Evolutionary conservation across 768 basidiomycete species (phyloP).

Genomic region (Hirschioporus abietinus): DNA sequence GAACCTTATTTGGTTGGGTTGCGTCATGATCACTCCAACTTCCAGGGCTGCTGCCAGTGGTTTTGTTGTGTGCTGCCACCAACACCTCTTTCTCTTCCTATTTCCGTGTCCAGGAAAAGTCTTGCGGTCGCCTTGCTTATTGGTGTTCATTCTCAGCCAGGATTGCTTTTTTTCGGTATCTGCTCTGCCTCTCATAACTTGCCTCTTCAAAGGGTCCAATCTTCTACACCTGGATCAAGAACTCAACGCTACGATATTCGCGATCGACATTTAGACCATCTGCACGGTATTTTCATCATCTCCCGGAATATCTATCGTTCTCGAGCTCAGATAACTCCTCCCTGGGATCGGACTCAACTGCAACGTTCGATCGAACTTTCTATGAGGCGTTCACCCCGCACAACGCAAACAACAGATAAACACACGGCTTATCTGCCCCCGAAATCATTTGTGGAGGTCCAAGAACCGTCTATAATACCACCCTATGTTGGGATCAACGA

Average conservation of each 20-base stretch:
- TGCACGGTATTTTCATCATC: neutral
- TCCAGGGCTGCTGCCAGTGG: neutral
- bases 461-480: neutral
- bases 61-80: neutral
- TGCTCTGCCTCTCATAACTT: neutral
- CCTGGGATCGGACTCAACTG: neutral
- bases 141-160: neutral
- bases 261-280: neutral
- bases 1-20: neutral
- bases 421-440: neutral
- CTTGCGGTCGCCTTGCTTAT: neutral
- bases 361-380: neutral
- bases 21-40: neutral
- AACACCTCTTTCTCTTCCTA: neutral
- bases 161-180: slow-evolving; percentile 20
- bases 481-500: neutral
- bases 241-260: neutral
- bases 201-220: neutral
- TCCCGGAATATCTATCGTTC: neutral
- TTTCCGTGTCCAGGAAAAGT: neutral
- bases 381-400: neutral
- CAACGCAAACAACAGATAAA: neutral
- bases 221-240: neutral
- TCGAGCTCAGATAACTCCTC: neutral
- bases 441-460: neutral